A percentile compares a stretch with the other conserved stretches of the same genome.
phyloP scores from a whole-genome alignment of 352 stramenopile species.

The Peronospora belbahrii region DNA sequence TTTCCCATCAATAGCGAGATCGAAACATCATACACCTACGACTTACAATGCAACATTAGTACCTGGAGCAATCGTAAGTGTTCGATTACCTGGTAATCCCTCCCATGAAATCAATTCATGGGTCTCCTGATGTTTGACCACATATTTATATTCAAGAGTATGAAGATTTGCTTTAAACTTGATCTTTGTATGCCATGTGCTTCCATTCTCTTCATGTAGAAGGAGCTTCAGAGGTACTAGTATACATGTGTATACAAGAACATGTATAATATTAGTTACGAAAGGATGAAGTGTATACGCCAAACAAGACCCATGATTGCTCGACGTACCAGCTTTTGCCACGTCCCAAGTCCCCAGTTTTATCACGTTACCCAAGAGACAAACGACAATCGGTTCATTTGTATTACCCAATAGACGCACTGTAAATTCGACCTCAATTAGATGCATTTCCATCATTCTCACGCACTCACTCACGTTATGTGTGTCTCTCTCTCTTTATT shows the following conservation, averaged over 20 bases:
- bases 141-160: constrained; percentile 77
- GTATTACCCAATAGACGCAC: constrained; percentile 31
- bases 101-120: constrained; percentile 61
- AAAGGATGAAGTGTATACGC: neutral
- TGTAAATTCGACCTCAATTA: constrained; percentile 25
- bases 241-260: too few species aligned
- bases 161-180: constrained; percentile 14
- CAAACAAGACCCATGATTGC: neutral
- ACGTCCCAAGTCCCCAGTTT: constrained; percentile 64
- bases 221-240: constrained; percentile 47
- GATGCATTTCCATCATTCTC: constrained; percentile 5
- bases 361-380: constrained; percentile 36
- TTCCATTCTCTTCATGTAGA: constrained; percentile 22
- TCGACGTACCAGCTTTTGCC: constrained; percentile 33
- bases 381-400: constrained; percentile 29
- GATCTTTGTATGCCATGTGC: constrained; percentile 32
- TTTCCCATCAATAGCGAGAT: too few species aligned
- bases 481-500: too few species aligned
- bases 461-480: too few species aligned
- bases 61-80: constrained; percentile 33
- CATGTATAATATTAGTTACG: neutral
- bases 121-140: constrained; percentile 35
- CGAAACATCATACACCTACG: too few species aligned
- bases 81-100: constrained; percentile 58
- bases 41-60: constrained; percentile 57